These are phyloP conservation scores for Pseudevernia furfuracea DNA, from an alignment of 495 filamentous ascomycete genomes.

Conservation along the genomic window DNA sequence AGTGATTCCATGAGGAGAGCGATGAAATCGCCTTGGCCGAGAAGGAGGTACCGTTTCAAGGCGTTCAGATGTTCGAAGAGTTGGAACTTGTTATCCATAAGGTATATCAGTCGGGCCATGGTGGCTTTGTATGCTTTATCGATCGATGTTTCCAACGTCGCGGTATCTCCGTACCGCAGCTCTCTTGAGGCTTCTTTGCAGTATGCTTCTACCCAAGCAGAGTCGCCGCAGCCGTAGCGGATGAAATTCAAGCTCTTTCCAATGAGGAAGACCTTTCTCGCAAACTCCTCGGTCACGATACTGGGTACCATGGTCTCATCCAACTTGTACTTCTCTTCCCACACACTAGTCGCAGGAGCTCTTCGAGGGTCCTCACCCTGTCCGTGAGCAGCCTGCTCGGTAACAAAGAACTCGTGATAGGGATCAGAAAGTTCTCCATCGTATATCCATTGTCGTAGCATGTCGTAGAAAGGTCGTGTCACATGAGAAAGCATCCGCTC, in stretches of 20 bases:
- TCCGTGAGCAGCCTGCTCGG: conserved; percentile 51
- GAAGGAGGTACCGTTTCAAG: conserved; percentile 86
- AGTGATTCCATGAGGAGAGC: conserved; percentile 95
- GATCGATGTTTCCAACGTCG: conserved; percentile 82
- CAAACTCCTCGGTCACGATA: conserved; percentile 86
- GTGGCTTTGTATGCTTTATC: conserved; percentile 96
- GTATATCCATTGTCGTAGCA: conserved; percentile 95
- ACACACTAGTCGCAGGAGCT: conserved; percentile 78
- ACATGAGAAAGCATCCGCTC: conserved; percentile 85
- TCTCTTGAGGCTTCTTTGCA: conserved; percentile 92
- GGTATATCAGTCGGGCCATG: conserved; percentile 86
- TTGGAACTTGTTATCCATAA: conserved; percentile 91
- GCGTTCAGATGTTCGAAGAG: conserved; percentile 88
- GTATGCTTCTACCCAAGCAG: conserved; percentile 91
- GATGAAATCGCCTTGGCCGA: conserved; percentile 97
- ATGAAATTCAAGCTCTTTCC: conserved; percentile 99
- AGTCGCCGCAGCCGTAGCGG: conserved; percentile 85
- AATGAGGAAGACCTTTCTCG: conserved; percentile 91
- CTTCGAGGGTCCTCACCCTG: conserved; percentile 45
- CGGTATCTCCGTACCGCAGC: conserved; percentile 88
- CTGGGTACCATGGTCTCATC: conserved; percentile 79
- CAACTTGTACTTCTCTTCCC: conserved; percentile 95
- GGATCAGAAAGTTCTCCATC: conserved; percentile 96
- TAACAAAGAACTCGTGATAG: conserved; percentile 91
- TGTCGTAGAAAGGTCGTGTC: conserved; percentile 95